Percentiles rank a stretch among this genome's conserved stretches.
phyloP scores from a whole-genome alignment of 805 yeast genomes.

The Saturnispora serradocipensis region DNA sequence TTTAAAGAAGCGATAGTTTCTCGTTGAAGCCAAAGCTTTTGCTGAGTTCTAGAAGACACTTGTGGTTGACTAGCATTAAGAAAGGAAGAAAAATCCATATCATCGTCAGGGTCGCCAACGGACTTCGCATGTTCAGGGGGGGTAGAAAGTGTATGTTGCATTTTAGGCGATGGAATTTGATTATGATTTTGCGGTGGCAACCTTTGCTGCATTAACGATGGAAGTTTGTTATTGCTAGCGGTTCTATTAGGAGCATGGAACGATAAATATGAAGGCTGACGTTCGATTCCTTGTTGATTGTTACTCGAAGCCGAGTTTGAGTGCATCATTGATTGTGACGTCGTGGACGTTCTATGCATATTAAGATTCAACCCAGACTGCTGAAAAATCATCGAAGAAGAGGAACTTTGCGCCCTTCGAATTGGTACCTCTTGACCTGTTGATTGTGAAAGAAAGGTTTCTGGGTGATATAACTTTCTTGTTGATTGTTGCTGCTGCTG shows the following conservation, averaged over 20 bases:
- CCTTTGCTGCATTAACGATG: background rate
- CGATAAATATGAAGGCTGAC: conserved; percentile 17
- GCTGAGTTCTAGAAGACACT: conserved; percentile 69
- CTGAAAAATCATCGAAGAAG: conserved; percentile 19
- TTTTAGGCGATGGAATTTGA: background rate
- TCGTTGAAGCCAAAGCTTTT: conserved; percentile 73
- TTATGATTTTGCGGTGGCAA: background rate
- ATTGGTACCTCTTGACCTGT: conserved; percentile 35
- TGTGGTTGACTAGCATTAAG: conserved; percentile 30
- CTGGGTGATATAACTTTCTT: conserved; percentile 8
- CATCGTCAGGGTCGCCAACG: conserved; percentile 5
- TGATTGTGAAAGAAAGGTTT: conserved; percentile 37
- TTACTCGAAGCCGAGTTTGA: background rate
- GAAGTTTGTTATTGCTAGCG: background rate
- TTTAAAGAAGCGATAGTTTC: conserved; percentile 51
- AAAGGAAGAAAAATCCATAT: conserved; percentile 18
- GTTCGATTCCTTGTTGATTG: conserved; percentile 14
- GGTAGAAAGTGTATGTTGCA: background rate
- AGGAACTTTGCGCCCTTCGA: background rate
- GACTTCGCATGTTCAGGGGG: background rate
- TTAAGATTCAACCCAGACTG: conserved; percentile 17
- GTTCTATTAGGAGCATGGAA: conserved; percentile 8
- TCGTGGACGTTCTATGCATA: conserved; percentile 1
- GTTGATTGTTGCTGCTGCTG: background rate
- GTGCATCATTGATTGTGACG: background rate